Conservation (phyloP, 768 basidiomycete genomes). For the Russula ochroleuca region DNA sequence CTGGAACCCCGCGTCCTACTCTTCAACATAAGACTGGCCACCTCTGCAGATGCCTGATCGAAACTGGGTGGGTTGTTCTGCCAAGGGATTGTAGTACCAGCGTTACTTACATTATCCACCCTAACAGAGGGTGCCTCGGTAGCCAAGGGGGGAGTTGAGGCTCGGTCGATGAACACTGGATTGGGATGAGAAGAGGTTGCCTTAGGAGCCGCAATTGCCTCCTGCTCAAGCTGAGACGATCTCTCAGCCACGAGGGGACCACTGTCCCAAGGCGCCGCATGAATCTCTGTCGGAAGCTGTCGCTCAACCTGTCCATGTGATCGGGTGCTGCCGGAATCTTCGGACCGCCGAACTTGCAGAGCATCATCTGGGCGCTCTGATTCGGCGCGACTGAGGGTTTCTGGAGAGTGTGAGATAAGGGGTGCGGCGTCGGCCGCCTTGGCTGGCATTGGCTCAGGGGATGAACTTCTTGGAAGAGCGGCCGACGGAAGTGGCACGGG, state of each 20-base stretch:
- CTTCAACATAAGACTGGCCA: constrained; percentile 17
- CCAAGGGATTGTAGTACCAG: constrained; percentile 6
- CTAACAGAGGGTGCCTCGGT: not conserved
- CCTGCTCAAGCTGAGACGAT: not conserved
- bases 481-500: not conserved
- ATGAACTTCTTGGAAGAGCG: not conserved
- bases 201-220: not conserved
- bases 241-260: too few relatives aligned
- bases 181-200: not conserved
- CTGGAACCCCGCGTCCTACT: constrained; percentile 25
- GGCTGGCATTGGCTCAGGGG: not conserved
- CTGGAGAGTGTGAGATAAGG: constrained; percentile 23
- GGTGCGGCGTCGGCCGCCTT: constrained; percentile 21
- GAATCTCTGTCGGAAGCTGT: constrained; percentile 11
- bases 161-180: constrained; percentile 5
- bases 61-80: constrained; percentile 7
- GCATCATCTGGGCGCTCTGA: constrained; percentile 21
- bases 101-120: constrained; percentile 7
- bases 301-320: constrained; percentile 22
- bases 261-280: not conserved
- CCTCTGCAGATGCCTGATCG: constrained; percentile 2
- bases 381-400: constrained; percentile 28
- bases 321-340: constrained; percentile 19
- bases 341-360: constrained; percentile 24
- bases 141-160: constrained; percentile 4